Evolutionary conservation across 176 grass and related monocot species (phyloP).

Genomic region (Eleusine indica): DNA sequence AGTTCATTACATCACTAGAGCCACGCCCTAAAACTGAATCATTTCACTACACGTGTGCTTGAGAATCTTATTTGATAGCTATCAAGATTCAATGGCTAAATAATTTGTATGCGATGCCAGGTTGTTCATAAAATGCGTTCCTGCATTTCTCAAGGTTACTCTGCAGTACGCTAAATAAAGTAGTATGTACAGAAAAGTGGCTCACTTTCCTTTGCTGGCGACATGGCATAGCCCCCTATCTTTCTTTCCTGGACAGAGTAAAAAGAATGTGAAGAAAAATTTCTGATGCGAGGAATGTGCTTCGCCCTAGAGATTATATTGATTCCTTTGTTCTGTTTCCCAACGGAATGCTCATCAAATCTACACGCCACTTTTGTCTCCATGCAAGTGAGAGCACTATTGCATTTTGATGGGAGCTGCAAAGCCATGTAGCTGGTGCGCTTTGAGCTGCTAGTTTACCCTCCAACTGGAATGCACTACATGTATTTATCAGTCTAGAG

Average conservation of each 20-base stretch:
- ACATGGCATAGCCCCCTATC: conserved; percentile 1
- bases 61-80: not conserved
- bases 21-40: not conserved
- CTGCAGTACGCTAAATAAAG: not conserved
- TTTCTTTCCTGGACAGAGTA: conserved; percentile 11
- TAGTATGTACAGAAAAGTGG: conserved; percentile 32
- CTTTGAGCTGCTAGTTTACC: conserved; percentile 33
- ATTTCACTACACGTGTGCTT: not conserved
- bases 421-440: conserved; percentile 43
- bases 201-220: conserved; percentile 24
- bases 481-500: conserved; percentile 29
- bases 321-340: conserved; percentile 17
- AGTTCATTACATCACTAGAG: not conserved
- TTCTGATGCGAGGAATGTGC: conserved; percentile 39
- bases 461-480: conserved; percentile 53
- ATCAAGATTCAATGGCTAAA: not conserved
- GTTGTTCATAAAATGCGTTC: not conserved
- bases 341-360: conserved; percentile 31
- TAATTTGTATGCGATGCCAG: not conserved
- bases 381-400: conserved; percentile 41
- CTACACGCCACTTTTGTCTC: conserved; percentile 24
- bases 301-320: conserved; percentile 1
- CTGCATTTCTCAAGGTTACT: not conserved
- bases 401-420: conserved; percentile 31
- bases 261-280: conserved; percentile 9